Evolutionary conservation across 73 alveolate genomes (phyloP).

Genomic region (Symbiodinium natans): DNA sequence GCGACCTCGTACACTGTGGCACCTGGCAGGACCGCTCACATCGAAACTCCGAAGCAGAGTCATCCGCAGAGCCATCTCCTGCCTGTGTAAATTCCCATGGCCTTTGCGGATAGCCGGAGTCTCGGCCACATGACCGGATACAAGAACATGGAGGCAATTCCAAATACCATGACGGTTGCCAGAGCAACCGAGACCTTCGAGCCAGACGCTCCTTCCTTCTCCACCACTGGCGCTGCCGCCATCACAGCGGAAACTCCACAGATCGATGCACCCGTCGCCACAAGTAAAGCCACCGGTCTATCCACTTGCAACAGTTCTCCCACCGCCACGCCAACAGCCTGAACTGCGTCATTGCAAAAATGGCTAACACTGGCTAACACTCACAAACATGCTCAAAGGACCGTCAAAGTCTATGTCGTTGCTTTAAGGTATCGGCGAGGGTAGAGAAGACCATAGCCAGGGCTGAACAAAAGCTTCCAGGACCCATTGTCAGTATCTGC

Average conservation of each 20-base stretch:
- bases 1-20: slow-evolving; percentile 75
- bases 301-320: slow-evolving; percentile 48
- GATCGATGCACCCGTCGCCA: slow-evolving; percentile 64
- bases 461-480: slow-evolving; percentile 25
- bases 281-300: slow-evolving; percentile 22
- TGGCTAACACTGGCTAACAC: too few species aligned
- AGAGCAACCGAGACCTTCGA: slow-evolving; percentile 50
- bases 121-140: slow-evolving; percentile 65
- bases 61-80: neutral
- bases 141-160: slow-evolving; percentile 61
- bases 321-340: slow-evolving; percentile 19
- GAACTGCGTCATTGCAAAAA: neutral
- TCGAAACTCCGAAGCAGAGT: neutral
- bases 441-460: slow-evolving; percentile 46
- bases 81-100: slow-evolving; percentile 60
- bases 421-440: neutral
- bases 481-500: slow-evolving; percentile 40
- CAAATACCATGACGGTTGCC: slow-evolving; percentile 81
- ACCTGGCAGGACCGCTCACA: neutral
- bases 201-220: slow-evolving; percentile 68
- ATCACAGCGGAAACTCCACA: slow-evolving; percentile 74
- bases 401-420: too few species aligned
- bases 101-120: slow-evolving; percentile 13
- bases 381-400: too few species aligned
- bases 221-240: slow-evolving; percentile 71